Evolutionary conservation across 2,329 filamentous ascomycete genomes (phyloP).

Genomic region (Aspergillus sp.): DNA sequence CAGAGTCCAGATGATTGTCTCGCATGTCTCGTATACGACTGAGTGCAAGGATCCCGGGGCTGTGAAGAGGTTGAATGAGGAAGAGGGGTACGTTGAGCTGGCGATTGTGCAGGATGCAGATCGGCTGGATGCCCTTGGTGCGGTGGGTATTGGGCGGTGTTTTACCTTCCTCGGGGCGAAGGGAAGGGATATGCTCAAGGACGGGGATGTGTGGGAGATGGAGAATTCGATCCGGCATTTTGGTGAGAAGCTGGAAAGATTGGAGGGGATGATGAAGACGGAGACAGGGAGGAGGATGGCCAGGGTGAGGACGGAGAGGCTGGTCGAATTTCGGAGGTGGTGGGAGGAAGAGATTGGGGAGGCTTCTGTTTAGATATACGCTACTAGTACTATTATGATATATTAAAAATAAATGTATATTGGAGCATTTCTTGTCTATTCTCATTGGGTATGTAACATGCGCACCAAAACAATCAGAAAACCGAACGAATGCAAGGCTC

Average conservation of each 20-base stretch:
- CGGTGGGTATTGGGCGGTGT: constrained; percentile 75
- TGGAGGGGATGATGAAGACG: constrained; percentile 64
- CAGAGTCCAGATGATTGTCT: constrained; percentile 12
- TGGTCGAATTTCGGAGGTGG: constrained; percentile 53
- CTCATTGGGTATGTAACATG: constrained; percentile 5
- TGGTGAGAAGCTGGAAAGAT: constrained; percentile 67
- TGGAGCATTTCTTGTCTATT: not conserved
- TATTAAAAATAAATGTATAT: not conserved
- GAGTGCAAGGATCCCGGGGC: constrained; percentile 8
- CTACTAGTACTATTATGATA: not conserved
- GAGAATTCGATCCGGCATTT: constrained; percentile 71
- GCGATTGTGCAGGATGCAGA: constrained; percentile 91
- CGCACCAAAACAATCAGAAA: not conserved
- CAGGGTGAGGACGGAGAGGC: constrained; percentile 47
- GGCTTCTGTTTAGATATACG: not conserved
- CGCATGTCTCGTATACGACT: constrained; percentile 17
- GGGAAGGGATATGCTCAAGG: constrained; percentile 24
- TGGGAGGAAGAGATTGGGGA: constrained; percentile 52
- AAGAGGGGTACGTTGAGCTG: constrained; percentile 64
- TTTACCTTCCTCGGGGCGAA: constrained; percentile 73
- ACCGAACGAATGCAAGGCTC: not conserved
- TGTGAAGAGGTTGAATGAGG: constrained; percentile 60
- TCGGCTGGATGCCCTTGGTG: constrained; percentile 85
- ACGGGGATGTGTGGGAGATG: constrained; percentile 48
- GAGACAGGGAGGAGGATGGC: constrained; percentile 52